Evolutionary conservation across 2,329 filamentous ascomycete species (phyloP), one percentile per base, ranked within the genome.

Genomic region (Whalleya microplaca): DNA sequence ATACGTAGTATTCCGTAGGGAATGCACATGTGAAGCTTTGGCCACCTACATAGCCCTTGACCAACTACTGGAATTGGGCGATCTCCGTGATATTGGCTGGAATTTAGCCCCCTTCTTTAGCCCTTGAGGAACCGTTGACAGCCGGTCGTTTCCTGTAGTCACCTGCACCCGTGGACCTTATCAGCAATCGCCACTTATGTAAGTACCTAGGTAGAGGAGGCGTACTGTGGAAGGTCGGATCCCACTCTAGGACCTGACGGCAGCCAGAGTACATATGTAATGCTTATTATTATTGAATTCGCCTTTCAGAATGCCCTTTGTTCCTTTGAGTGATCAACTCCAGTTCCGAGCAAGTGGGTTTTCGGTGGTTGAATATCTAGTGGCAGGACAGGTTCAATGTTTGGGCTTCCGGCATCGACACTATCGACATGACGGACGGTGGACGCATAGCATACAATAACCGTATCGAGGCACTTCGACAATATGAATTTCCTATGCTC

Each of bases 401-500:
- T 49, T 55, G 16, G 45, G 40, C 45, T 52, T 49, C 44, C 32
- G 21, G 45, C 37, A 47, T 45, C 49, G 64, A 62, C 63, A 61
- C 56, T 44, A 56, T 59, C 58, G 66, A 68, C 63, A 70, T 71
- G 70, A 66, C 65, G 56, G 63, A 63, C 56, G 64, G 45, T 47
- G 60, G 56, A 50, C 49, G 37, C 23, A 53, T 46, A 62, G 70
- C 66, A 62, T 91, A 91, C 70, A 85, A 89, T 69, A 70, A 71
- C 53, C 74, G 74, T 29, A 79, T 91, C 18, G 85, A 89, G 69
- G 69, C 69, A 14, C 77, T 90, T 27, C 79, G 88, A 58, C 73
- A 78, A 16, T 69, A 69, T 32, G 87, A 91, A 65, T 91, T 85
- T 72, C 88, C 88, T 21, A 89, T 90, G 86, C 78, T 91, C 43